Conservation (phyloP, 345 rosid genomes). For the Citrus australasica region DNA sequence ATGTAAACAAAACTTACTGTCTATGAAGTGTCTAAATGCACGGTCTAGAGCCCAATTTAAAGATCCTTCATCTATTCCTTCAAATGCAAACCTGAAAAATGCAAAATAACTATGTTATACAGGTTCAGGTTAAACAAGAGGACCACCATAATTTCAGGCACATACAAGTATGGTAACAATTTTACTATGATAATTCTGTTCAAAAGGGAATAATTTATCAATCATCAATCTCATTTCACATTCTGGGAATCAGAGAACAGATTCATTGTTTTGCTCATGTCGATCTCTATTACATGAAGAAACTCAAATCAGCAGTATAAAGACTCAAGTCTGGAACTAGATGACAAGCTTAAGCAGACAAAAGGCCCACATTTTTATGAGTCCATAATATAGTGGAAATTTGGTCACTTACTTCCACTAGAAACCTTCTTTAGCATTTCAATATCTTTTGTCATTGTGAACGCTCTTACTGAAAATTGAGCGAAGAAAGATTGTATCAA, state of each 20-base stretch:
- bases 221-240: not conserved
- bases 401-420: not conserved
- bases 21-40: conserved; percentile 42
- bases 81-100: conserved; percentile 43
- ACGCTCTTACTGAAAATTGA: not conserved
- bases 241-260: not conserved
- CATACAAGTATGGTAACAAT: not conserved
- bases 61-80: conserved; percentile 64
- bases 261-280: not conserved
- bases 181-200: not conserved
- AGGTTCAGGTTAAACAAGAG: not conserved
- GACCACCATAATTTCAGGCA: not conserved
- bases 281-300: not conserved
- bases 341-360: not conserved
- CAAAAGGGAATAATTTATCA: not conserved
- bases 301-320: not conserved
- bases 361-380: not conserved
- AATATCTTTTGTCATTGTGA: not conserved
- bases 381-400: not conserved
- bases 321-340: not conserved
- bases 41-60: conserved; percentile 43
- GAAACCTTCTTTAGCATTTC: not conserved
- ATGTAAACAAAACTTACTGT: conserved; percentile 29
- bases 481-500: not conserved
- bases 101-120: not conserved